Conservation (phyloP, 139 green algal species). For the Trebouxia sp. region DNA sequence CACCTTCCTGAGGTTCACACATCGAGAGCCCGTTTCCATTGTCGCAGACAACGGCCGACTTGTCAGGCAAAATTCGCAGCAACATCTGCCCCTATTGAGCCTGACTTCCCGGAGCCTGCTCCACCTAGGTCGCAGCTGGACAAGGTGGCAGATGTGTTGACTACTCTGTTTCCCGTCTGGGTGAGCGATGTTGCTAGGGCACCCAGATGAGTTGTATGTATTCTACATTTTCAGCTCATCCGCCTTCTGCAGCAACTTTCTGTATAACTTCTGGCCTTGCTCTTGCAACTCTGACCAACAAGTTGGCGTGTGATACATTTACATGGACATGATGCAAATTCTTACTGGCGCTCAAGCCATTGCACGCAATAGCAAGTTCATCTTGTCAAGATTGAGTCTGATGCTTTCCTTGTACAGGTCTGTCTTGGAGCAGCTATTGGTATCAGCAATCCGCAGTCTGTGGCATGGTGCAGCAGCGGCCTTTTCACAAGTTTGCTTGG, state of each 20-base stretch:
- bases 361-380: too few species aligned
- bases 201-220: too few species aligned
- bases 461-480: conserved; percentile 68
- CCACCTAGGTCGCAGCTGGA: conserved; percentile 38
- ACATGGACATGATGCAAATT: too few species aligned
- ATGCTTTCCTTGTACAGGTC: conserved; percentile 23
- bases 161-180: conserved; percentile 85
- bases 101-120: not conserved
- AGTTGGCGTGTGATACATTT: too few species aligned
- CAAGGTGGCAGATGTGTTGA: conserved; percentile 59
- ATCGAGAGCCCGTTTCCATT: too few species aligned
- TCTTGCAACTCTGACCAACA: too few species aligned
- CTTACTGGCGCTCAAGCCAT: too few species aligned
- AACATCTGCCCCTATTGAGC: conserved; percentile 10
- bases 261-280: not conserved
- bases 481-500: conserved; percentile 73
- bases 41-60: not conserved
- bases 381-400: too few species aligned
- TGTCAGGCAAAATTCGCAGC: conserved; percentile 11
- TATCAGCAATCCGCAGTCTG: conserved; percentile 47
- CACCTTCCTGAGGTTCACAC: too few species aligned
- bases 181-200: too few species aligned
- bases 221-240: too few species aligned
- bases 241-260: not conserved
- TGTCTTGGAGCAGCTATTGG: conserved; percentile 53